phyloP scores from a whole-genome alignment of 2,329 filamentous ascomycete species.

The Sporothrix euskadiensis region DNA sequence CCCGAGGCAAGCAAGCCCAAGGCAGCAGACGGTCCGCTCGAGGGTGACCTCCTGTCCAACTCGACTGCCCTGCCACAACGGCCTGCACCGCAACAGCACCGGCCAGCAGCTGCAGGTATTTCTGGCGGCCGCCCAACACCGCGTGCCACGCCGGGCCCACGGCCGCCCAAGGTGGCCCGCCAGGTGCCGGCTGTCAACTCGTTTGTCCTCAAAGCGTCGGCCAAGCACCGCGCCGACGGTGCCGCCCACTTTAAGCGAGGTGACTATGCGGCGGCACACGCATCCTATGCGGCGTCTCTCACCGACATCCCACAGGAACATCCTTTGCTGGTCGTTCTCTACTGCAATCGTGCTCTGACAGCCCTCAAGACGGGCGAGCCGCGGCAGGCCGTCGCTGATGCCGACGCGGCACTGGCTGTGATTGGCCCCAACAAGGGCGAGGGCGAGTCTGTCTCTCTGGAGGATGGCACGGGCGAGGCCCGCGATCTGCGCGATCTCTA shows the following conservation, averaged over 20 bases:
- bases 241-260: conserved; percentile 91
- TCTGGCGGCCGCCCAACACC: conserved; percentile 41
- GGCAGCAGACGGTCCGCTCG: conserved; percentile 42
- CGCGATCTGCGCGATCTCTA: conserved; percentile 93
- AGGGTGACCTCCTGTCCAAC: conserved; percentile 67
- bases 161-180: conserved; percentile 48
- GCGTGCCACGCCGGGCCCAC: conserved; percentile 42
- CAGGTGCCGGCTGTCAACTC: conserved; percentile 68
- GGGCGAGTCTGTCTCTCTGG: conserved; percentile 74
- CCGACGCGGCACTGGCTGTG: conserved; percentile 74
- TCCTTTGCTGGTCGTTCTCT: conserved; percentile 81
- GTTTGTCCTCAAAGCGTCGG: conserved; percentile 70
- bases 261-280: conserved; percentile 84
- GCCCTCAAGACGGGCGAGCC: conserved; percentile 89
- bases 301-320: conserved; percentile 72
- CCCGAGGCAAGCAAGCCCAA: conserved; percentile 32
- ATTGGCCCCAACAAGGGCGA: conserved; percentile 80
- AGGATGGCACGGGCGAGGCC: conserved; percentile 57
- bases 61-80: conserved; percentile 40
- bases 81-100: conserved; percentile 11
- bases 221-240: conserved; percentile 75
- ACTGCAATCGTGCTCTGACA: conserved; percentile 88
- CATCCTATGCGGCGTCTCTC: conserved; percentile 77
- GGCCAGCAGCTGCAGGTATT: conserved; percentile 35
- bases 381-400: conserved; percentile 81